A percentile compares a stretch with the other conserved stretches of the same genome.
Evolutionary conservation across 306 rosid genomes (phyloP).

Genomic region (Herpetospermum pedunculosum): DNA sequence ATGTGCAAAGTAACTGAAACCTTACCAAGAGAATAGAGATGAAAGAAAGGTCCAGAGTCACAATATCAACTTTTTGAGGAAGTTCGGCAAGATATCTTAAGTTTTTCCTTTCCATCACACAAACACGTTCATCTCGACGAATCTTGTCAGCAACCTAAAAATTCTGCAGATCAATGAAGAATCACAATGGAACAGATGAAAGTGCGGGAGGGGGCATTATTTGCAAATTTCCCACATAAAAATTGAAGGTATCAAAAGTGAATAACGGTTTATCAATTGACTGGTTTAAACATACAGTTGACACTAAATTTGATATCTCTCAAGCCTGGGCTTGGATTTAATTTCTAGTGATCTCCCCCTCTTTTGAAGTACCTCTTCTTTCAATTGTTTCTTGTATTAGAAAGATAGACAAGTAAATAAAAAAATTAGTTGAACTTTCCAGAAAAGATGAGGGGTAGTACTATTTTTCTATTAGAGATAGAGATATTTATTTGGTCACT

Average conservation of each 20-base stretch:
- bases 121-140: slow-evolving; percentile 63
- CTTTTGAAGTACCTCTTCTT: background rate
- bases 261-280: background rate
- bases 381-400: background rate
- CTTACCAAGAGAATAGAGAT: slow-evolving; percentile 89
- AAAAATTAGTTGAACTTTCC: background rate
- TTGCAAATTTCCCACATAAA: background rate
- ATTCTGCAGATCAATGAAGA: slow-evolving; percentile 2
- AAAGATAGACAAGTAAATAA: background rate
- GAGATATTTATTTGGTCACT: background rate
- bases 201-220: background rate
- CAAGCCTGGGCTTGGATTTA: background rate
- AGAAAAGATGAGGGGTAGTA: background rate
- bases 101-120: slow-evolving; percentile 79
- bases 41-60: slow-evolving; percentile 89
- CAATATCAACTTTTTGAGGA: slow-evolving; percentile 83
- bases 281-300: background rate
- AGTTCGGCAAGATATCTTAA: slow-evolving; percentile 74
- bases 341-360: background rate
- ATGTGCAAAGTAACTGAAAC: slow-evolving; percentile 2
- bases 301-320: background rate
- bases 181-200: background rate
- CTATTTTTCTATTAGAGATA: background rate
- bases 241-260: background rate
- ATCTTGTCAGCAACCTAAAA: slow-evolving; percentile 82